Evolutionary conservation across 2,329 filamentous ascomycete species (phyloP), one percentile per base, ranked within the genome.

Genomic region (Samsoniella hepiali): DNA sequence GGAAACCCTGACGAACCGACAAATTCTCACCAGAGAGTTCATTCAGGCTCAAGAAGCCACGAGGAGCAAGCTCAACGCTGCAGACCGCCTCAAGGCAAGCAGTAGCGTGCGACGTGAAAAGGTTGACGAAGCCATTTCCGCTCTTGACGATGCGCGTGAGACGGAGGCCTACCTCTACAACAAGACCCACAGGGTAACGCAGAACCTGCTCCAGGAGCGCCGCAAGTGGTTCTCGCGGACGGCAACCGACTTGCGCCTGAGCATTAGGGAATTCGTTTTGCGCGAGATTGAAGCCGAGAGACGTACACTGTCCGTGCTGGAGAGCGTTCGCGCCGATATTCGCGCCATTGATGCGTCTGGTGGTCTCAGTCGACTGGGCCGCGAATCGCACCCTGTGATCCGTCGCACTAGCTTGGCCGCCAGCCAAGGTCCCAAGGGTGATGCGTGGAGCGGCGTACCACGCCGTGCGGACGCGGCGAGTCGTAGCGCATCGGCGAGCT

Each of bases 231-330:
- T 97, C 74, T 82, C 88, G 34, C 86, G 93, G 67, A 97, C 95
- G 3, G 83, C 92, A 1, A 83, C 86, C n/a, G 95, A 98, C 72
- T 81, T 98, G 72, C 84, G 94, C 66, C 78, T 87, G 63, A 91
- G 90, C 70, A 88, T 99, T 67, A 87, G 95, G 63, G 95, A 99
- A 75, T 97, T 95, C 72, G 94, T 96, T 6, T 82, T 97, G 63
- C 91, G 95, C 63, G 89, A 99, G 74, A 99, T 99, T 69, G 95
- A 99, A 76, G 90, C 93, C 32, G 95, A 99, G 79, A 87, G 95
- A 65, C 89, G 95, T 67, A 95, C 93, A 3, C 84, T 99, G 45
- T 91, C 94, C 9, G 91, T 95, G 1, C 82, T 99, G n/a, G 95
- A 99, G 78, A 93, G 88, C 64, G 93, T 98, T 29, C 88, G 95